Base-by-base conservation (phyloP, 1,284 basidiomycete genomes). In the Microbotryum lychnidis-dioicae region DNA sequence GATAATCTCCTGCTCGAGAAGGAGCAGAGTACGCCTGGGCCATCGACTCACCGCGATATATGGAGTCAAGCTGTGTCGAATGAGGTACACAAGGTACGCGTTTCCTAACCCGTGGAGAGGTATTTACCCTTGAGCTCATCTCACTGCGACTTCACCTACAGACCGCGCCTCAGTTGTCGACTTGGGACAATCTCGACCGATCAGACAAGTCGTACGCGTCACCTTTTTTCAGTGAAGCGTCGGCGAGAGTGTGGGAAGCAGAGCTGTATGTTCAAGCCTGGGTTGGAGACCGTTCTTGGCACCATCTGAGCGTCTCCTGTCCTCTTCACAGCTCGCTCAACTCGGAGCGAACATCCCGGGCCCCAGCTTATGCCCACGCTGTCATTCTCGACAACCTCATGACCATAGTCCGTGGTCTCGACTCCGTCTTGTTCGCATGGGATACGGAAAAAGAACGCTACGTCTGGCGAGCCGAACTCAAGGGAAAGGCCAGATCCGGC, bases 341-440 rank as follows among this genome's bases (percentile, higher is more conserved):
- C 50, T 25, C 44, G 14, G 42, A 23, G 1, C 20, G 18, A 14
- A 25, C 21, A 12, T 25, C 56, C 7, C n/a, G n/a, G 6, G 10
- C 50, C n/a, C 50, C 57, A 18, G 27, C 50, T 18, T 52, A 52
- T 50, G 45, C 50, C 7, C 33, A 48, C n/a, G 48, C n/a, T 7
- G 25, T 12, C 5, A 10, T 58, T 18, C 20, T 47, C 44, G 42
- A 42, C 6, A 51, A 51, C 27, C 49, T 52, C 25, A 10, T 58
- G 23, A 46, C 44, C 9, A 49, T 50, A 14, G 16, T 23, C 6
- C 33, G 33, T 20, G 57, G 57, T 3, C 50, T 58, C 14, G 57
- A 58, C 5, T 58, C 57, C 23, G 37, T 29, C 14, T 29, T 58
- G 23, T 52, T 53, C 42, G 57, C 57, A 12, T 58, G 57, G 57